phyloP scores from a whole-genome alignment of 345 rosid species.

The Corchorus capsularis region DNA sequence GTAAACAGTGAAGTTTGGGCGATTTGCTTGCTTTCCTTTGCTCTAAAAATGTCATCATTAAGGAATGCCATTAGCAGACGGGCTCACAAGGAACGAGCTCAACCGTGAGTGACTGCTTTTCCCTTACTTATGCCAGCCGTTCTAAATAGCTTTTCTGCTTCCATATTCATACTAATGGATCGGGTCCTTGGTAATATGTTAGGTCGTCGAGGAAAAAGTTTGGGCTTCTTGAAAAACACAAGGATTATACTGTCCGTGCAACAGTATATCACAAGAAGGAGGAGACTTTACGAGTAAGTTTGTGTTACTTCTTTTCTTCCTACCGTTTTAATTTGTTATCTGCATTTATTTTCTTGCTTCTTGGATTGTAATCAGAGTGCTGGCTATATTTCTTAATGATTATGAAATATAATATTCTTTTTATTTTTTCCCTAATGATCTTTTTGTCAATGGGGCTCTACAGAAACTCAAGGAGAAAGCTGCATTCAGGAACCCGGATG shows the following conservation, averaged over 20 bases:
- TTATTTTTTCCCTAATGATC: not conserved
- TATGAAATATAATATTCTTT: not conserved
- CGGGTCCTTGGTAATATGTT: not conserved
- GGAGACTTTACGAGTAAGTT: constrained; percentile 51
- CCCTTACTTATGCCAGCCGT: not conserved
- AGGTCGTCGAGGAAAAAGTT: constrained; percentile 72
- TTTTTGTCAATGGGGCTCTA: constrained; percentile 4
- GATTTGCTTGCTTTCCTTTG: not conserved
- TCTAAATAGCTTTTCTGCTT: not conserved
- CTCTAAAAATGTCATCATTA: constrained; percentile 70
- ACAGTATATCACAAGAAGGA: constrained; percentile 71
- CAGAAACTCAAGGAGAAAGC: constrained; percentile 88
- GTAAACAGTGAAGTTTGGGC: not conserved
- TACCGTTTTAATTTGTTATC: not conserved
- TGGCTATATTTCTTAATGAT: not conserved
- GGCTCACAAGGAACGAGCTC: constrained; percentile 88
- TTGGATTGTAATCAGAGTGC: not conserved
- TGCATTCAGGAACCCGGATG: constrained; percentile 80
- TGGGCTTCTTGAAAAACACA: constrained; percentile 90
- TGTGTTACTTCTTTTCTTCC: not conserved
- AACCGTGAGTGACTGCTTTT: constrained; percentile 56
- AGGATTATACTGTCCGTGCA: constrained; percentile 84
- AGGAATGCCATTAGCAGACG: constrained; percentile 65
- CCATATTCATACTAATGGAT: not conserved
- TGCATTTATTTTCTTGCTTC: not conserved